Percentiles rank a stretch among this genome's conserved stretches.
Evolutionary conservation across 148 eudicot genomes (phyloP).

Genomic region (Euryodendron excelsum): DNA sequence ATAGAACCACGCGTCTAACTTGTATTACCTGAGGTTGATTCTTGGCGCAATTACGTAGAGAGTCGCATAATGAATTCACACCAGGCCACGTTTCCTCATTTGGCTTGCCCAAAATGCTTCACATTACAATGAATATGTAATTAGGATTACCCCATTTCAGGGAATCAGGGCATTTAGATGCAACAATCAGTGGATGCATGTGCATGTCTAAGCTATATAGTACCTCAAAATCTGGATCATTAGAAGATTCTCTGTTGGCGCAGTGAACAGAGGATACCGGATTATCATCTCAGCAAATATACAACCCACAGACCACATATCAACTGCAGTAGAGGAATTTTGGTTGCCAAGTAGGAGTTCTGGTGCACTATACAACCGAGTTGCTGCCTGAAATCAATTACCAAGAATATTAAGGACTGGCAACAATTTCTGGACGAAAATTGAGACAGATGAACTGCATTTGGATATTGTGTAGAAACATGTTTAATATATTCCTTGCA

Average conservation of each 20-base stretch:
- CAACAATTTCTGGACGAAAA: no score
- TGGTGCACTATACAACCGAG: not conserved
- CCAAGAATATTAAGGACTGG: no score
- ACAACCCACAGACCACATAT: conserved; percentile 4
- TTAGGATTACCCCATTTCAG: no score
- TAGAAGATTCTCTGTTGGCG: not conserved
- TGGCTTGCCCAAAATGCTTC: not conserved
- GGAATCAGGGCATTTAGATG: no score
- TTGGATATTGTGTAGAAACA: not conserved
- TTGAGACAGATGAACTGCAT: no score
- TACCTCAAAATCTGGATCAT: not conserved
- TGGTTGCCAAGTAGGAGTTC: not conserved
- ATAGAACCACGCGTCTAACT: not conserved
- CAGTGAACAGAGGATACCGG: not conserved
- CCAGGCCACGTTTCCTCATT: not conserved
- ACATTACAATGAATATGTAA: not conserved
- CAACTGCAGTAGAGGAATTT: not conserved
- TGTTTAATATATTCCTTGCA: no score
- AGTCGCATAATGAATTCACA: not conserved
- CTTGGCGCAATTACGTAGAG: not conserved
- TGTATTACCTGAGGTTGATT: not conserved
- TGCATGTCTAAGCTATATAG: not conserved
- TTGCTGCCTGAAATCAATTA: not conserved
- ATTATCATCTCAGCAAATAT: not conserved
- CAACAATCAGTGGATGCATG: not conserved